A percentile compares a stretch with the other conserved stretches of the same genome.
Conservation (phyloP, 805 yeast genomes). For the Tetrapisispora fleetii region DNA sequence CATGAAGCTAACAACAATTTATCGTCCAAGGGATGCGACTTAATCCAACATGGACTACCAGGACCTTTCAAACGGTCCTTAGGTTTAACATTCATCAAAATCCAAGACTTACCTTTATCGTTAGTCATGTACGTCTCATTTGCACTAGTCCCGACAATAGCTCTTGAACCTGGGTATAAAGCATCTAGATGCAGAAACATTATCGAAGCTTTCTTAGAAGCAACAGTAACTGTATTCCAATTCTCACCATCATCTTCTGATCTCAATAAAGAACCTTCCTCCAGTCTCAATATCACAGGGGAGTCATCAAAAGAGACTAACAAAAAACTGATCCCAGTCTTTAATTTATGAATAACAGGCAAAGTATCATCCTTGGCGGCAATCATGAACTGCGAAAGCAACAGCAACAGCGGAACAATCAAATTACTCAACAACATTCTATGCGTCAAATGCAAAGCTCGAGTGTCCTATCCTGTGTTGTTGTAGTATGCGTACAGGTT, state of each 20-base stretch:
- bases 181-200: constrained; percentile 8
- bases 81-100: constrained; percentile 3
- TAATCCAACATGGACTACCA: constrained; percentile 3
- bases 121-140: constrained; percentile 14
- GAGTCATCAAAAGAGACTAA: constrained; percentile 43
- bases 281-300: constrained; percentile 31
- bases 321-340: constrained; percentile 1
- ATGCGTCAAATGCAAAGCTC: neutral
- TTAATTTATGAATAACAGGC: constrained; percentile 9
- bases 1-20: constrained; percentile 10
- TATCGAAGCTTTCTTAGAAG: constrained; percentile 1
- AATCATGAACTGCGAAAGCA: neutral
- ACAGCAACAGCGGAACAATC: neutral
- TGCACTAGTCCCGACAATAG: constrained; percentile 7
- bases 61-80: neutral
- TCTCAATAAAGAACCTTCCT: constrained; percentile 22
- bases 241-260: constrained; percentile 43
- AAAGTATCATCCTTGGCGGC: constrained; percentile 5
- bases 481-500: no score
- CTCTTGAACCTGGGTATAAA: constrained; percentile 13
- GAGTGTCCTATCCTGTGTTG: neutral
- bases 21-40: constrained; percentile 13
- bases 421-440: constrained; percentile 4
- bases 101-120: constrained; percentile 26
- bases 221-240: constrained; percentile 29